Base-by-base conservation (phyloP, 2,329 filamentous ascomycete species). In the Aureobasidium melanogenum region DNA sequence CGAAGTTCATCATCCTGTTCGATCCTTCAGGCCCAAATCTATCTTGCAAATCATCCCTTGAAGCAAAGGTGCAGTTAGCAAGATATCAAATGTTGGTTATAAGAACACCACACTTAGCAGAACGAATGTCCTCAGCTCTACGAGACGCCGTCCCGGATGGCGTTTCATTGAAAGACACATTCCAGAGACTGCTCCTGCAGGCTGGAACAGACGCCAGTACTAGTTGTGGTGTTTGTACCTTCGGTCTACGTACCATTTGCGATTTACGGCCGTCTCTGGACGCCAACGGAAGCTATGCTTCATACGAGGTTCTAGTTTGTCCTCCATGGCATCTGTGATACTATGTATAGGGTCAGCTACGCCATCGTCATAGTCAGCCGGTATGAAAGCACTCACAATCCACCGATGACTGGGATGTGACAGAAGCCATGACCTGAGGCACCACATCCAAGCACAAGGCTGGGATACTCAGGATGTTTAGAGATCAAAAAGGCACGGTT, bases 401-500 rank as follows among this genome's bases (percentile, higher is more conserved):
- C 70, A 0, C 81, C 81, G 44, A 83, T 76, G 3, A 75, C 73
- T 4, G 80, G 79, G 66, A 80, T 79, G 38, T 80, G 77, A 73
- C 79, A 82, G 63, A 80, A 82, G 3, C 77, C 80, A 65, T 83
- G 78, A 0, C 80, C 80, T 19, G 78, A 80, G 0, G 74, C 81
- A 9, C 81, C 81, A 12, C 79, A 75, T 3, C 77, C 81, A n/a
- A 83, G 66, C 2, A 80, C 67, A 30, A 82, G 66, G 28, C 72
- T 75, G 34, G 68, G 63, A 51, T 75, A 69, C 7, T 75, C 69
- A 0, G 80, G 79, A 67, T 83, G 80, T 41, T 70, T 69, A 55
- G 77, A 77, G 9, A 84, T 81, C 19, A 84, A 67, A 59, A 83
- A 84, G n/a, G 77, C 72, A 3, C 80, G 75, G 67, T 84, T 79